Conservation (phyloP, 2,329 filamentous ascomycete species). For the Paraphaeosphaeria minitans region DNA sequence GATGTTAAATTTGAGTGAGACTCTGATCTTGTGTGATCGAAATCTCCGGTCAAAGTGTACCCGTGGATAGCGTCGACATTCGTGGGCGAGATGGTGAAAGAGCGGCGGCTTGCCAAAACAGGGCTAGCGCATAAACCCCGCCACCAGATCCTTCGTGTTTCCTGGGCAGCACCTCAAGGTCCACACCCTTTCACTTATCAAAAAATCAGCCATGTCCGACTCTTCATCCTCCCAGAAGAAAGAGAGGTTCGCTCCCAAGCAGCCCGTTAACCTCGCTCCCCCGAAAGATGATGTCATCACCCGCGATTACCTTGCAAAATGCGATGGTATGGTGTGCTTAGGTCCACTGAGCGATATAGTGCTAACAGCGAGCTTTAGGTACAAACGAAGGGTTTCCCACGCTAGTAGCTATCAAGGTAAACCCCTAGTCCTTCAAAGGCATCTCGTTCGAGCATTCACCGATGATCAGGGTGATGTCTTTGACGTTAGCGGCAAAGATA, state of each 20-base stretch:
- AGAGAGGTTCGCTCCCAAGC: conserved; percentile 77
- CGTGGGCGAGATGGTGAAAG: not conserved
- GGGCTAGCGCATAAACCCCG: conserved; percentile 4
- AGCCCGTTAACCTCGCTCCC: conserved; percentile 73
- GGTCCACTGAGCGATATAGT: not conserved
- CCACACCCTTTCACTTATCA: not conserved
- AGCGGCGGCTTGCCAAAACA: not conserved
- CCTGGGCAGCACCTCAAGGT: conserved; percentile 10
- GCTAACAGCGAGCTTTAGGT: conserved; percentile 54
- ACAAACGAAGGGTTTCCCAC: conserved; percentile 65
- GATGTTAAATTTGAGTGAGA: not conserved
- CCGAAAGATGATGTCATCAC: conserved; percentile 89
- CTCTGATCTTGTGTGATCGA: not conserved
- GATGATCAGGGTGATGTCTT: conserved; percentile 81
- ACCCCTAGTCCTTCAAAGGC: not conserved
- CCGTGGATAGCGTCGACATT: not conserved
- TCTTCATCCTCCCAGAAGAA: conserved; percentile 42
- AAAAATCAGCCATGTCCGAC: conserved; percentile 35
- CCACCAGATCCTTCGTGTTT: not conserved
- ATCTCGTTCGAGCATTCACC: conserved; percentile 11
- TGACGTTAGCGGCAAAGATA: conserved; percentile 87
- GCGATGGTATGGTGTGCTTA: conserved; percentile 69
- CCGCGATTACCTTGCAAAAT: conserved; percentile 77
- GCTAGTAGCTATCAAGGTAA: conserved; percentile 64
- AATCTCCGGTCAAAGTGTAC: not conserved